Evolutionary conservation across 768 basidiomycete genomes (phyloP), one percentile per base, ranked within the genome.

Genomic region (Daedalea quercina): DNA sequence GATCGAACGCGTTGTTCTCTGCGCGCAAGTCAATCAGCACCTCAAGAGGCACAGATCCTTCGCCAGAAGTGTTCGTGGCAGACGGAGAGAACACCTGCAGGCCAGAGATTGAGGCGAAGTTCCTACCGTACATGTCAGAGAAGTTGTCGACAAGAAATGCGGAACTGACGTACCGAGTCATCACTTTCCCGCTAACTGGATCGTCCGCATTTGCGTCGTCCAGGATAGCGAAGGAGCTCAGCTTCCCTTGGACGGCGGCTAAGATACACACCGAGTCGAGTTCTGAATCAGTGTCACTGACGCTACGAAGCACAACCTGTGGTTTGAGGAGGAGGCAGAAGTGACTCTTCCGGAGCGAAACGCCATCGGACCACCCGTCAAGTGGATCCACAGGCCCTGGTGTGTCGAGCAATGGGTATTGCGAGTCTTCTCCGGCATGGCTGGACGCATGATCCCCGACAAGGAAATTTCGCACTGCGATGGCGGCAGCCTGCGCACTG

Each of bases 261-360:
- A 88, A 66, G 22, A 95, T 78, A 46, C 89, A 78, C 26, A 82
- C 80, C 1, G 84, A 77, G 15, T 80, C 79, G 28, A 73, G 68
- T 42, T 65, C 64, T 20, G 84, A 76, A 17, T 79, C 79, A 28
- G 73, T 69, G 41, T 64, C 62, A 17, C 73, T 65, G 35, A 85
- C 80, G 55, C 83, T 87, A 19, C 80, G 75, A 24, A 96, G 70
- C 9, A 92, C 82, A 48, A 98, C 80, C 63, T 98, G 94, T 12
- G 94, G 93, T 61, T 94, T 94, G 54, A 95, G 71, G 31, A 97
- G 76, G n/a, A 93, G 74, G 63, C 89, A 88, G 65, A 88, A 87
- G 63, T 93, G 81, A 40, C 82, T 81, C 59, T 87, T 87, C 48
- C 72, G 70, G 26, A 87, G 71, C 25, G 82, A 77, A 44, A 89